phyloP scores from a whole-genome alignment of 371 early-diverging fungal genomes.

The Actinomortierella ambigua region DNA sequence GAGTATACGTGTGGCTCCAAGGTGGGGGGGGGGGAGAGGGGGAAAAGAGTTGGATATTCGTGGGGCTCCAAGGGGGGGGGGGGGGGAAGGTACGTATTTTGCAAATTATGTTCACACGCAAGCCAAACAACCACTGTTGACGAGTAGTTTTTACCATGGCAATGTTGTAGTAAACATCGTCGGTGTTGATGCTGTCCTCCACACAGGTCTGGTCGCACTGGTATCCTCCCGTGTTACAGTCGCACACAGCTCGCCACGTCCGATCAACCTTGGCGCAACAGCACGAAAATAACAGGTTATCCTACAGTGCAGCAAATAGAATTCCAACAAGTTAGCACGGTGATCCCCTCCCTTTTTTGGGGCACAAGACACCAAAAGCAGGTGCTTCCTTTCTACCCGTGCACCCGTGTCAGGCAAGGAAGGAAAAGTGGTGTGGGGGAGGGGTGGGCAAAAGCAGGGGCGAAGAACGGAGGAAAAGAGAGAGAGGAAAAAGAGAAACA shows the following conservation, averaged over 20 bases:
- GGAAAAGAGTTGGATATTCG: too few species aligned
- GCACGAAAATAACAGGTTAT: conserved; percentile 95
- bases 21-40: neutral
- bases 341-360: too few species aligned
- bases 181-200: conserved; percentile 55
- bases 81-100: too few species aligned
- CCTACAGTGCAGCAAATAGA: conserved; percentile 49
- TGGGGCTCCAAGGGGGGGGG: too few species aligned
- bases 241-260: conserved; percentile 86
- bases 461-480: neutral
- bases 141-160: conserved; percentile 62
- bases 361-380: too few species aligned
- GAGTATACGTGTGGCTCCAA: neutral
- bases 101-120: too few species aligned
- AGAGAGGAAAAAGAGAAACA: neutral
- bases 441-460: neutral
- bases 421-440: too few species aligned
- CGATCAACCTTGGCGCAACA: conserved; percentile 94
- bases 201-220: conserved; percentile 73
- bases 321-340: neutral
- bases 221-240: conserved; percentile 69
- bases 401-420: too few species aligned
- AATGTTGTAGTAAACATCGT: conserved; percentile 82
- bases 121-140: neutral
- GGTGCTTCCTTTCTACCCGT: too few species aligned